Percentiles rank a stretch among this genome's conserved stretches.
These are phyloP conservation scores for Globisporangium spiculum DNA, from an alignment of 352 stramenopile species.

Conservation along the genomic window DNA sequence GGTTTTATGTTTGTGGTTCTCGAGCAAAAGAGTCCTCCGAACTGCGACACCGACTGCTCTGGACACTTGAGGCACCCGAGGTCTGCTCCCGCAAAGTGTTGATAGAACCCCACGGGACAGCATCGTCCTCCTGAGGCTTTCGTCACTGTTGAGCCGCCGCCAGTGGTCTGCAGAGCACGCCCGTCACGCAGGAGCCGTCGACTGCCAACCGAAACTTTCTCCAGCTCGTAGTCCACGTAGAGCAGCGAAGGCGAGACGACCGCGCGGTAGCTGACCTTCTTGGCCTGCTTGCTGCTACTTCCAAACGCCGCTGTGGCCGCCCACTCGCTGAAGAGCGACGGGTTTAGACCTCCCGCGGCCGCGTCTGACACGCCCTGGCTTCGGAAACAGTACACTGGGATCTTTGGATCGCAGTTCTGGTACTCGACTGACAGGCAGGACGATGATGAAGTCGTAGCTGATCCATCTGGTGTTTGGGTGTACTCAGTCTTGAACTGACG, in stretches of 20 bases:
- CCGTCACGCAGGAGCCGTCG: not conserved
- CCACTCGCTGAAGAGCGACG: slow-evolving; percentile 2
- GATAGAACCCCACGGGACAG: not conserved
- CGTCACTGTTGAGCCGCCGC: not conserved
- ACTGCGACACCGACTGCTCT: not conserved
- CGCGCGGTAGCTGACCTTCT: slow-evolving; percentile 4
- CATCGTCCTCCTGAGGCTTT: not conserved
- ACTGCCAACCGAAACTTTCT: not conserved
- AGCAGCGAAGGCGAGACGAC: slow-evolving; percentile 4
- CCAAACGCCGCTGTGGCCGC: not conserved
- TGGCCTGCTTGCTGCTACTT: not conserved
- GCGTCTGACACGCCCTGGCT: slow-evolving; percentile 1
- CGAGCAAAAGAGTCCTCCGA: slow-evolving; percentile 3
- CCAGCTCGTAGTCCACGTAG: slow-evolving; percentile 1
- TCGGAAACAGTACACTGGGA: slow-evolving; percentile 4
- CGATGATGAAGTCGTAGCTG: not conserved
- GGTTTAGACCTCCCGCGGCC: not conserved
- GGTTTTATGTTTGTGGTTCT: not conserved
- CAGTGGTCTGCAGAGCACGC: not conserved
- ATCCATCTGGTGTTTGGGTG: not conserved
- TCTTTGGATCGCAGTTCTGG: not conserved
- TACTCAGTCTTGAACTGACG: slow-evolving; percentile 7
- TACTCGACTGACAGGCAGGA: slow-evolving; percentile 3
- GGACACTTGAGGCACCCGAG: not conserved
- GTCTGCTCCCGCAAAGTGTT: not conserved